Conservation (phyloP, 1,284 basidiomycete genomes). For the Cryptococcus jaspeensis region DNA sequence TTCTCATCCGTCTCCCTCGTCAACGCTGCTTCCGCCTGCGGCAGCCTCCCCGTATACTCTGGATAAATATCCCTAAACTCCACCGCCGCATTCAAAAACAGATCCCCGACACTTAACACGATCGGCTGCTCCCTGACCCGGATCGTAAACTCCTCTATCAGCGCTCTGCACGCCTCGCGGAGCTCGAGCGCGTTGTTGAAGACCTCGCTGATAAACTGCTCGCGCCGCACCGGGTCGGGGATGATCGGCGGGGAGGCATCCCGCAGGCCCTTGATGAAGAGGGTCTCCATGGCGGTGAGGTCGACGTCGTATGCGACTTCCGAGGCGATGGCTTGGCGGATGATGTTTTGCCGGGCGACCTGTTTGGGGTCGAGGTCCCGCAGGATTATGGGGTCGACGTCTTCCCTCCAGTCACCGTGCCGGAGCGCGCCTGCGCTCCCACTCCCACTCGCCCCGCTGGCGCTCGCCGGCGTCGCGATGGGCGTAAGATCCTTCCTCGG, state of each 20-base stretch:
- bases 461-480: conserved; percentile 14
- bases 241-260: conserved; percentile 71
- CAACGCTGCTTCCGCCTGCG: conserved; percentile 78
- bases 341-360: conserved; percentile 81
- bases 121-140: conserved; percentile 77
- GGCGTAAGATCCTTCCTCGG: conserved; percentile 4
- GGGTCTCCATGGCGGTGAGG: conserved; percentile 74
- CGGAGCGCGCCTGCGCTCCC: background rate
- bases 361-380: conserved; percentile 70
- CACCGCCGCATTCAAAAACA: conserved; percentile 82
- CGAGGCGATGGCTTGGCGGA: conserved; percentile 84
- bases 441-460: background rate
- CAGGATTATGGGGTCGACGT: conserved; percentile 67
- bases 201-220: conserved; percentile 79
- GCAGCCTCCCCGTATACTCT: conserved; percentile 78
- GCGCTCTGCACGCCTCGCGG: conserved; percentile 71
- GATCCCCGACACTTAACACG: conserved; percentile 82
- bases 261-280: conserved; percentile 77
- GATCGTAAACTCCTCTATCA: conserved; percentile 82
- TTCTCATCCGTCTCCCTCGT: conserved; percentile 82
- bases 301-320: conserved; percentile 91
- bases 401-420: conserved; percentile 69
- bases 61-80: conserved; percentile 87
- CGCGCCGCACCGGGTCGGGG: conserved; percentile 59
- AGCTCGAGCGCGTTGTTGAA: conserved; percentile 85